phyloP scores from a whole-genome alignment of 163 green algal genomes.

The Picocystis sp. region DNA sequence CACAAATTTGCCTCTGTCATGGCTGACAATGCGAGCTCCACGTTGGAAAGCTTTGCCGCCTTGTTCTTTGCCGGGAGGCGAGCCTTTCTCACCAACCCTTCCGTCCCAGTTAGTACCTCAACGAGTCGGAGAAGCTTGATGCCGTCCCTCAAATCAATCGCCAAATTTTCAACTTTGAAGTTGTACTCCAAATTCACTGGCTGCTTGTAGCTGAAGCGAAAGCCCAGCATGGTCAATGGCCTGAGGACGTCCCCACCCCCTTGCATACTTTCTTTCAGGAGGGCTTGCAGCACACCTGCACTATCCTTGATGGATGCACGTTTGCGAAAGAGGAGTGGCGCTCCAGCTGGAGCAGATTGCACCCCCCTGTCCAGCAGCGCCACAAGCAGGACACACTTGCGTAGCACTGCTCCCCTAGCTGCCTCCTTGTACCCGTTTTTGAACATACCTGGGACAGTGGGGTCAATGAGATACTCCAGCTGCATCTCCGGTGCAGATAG shows the following conservation, averaged over 20 bases:
- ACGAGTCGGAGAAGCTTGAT: conserved; percentile 55
- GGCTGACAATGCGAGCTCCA: conserved; percentile 27
- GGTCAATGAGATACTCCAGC: conserved; percentile 12
- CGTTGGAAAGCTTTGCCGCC: conserved; percentile 34
- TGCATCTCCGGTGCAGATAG: conserved; percentile 35
- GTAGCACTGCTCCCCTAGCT: neutral
- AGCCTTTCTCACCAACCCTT: neutral
- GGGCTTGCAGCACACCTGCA: conserved; percentile 18
- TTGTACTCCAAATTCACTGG: conserved; percentile 41
- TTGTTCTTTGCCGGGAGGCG: conserved; percentile 29
- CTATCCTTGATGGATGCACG: conserved; percentile 34
- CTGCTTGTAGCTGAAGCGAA: conserved; percentile 43
- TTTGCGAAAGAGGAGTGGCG: conserved; percentile 42
- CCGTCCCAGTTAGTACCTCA: conserved; percentile 43
- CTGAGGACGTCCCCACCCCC: conserved; percentile 48
- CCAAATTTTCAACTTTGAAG: conserved; percentile 44
- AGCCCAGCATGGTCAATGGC: conserved; percentile 22
- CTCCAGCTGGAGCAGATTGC: neutral
- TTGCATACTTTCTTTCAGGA: conserved; percentile 17
- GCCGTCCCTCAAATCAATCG: conserved; percentile 58
- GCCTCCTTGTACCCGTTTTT: conserved; percentile 21
- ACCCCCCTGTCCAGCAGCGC: neutral
- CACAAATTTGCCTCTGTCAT: conserved; percentile 16
- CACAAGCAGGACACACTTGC: neutral
- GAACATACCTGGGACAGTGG: conserved; percentile 10